These are phyloP conservation scores for Nitzschia sp. DNA, from an alignment of 108 stramenopile genomes.

Conservation along the genomic window DNA sequence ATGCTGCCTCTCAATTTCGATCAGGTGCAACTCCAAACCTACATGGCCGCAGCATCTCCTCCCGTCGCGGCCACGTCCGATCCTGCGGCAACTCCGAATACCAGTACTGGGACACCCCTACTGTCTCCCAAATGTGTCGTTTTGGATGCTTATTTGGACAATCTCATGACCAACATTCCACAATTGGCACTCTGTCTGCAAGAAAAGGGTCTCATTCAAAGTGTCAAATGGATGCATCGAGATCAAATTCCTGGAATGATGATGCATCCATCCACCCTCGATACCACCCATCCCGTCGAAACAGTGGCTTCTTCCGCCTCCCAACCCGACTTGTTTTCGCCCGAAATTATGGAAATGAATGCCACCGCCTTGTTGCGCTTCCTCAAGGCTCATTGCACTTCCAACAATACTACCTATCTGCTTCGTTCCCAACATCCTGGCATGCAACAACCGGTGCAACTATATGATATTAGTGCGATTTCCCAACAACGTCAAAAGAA, in stretches of 20 bases:
- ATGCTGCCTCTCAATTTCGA: conserved; percentile 36
- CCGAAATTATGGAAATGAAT: conserved; percentile 85
- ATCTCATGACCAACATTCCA: conserved; percentile 86
- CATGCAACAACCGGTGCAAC: conserved; percentile 64
- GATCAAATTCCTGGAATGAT: conserved; percentile 74
- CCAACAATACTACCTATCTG: conserved; percentile 78
- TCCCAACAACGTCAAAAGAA: conserved; percentile 72
- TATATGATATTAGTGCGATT: conserved; percentile 78
- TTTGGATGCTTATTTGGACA: conserved; percentile 81
- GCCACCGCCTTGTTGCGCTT: conserved; percentile 75
- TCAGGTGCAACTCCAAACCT: conserved; percentile 62
- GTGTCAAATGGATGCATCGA: conserved; percentile 70
- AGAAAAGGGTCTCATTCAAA: conserved; percentile 80
- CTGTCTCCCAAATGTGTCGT: conserved; percentile 65
- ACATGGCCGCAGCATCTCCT: conserved; percentile 55
- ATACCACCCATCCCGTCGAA: conserved; percentile 38
- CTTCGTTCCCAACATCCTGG: conserved; percentile 29
- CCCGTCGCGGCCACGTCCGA: neutral
- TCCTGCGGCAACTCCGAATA: neutral
- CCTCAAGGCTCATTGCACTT: conserved; percentile 77
- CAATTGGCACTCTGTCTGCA: conserved; percentile 78
- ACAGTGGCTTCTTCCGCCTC: neutral
- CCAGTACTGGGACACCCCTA: conserved; percentile 20
- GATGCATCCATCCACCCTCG: conserved; percentile 71
- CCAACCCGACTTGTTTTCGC: conserved; percentile 58